Conservation (phyloP, 2,329 filamentous ascomycete genomes). For the Cordyceps javanica region DNA sequence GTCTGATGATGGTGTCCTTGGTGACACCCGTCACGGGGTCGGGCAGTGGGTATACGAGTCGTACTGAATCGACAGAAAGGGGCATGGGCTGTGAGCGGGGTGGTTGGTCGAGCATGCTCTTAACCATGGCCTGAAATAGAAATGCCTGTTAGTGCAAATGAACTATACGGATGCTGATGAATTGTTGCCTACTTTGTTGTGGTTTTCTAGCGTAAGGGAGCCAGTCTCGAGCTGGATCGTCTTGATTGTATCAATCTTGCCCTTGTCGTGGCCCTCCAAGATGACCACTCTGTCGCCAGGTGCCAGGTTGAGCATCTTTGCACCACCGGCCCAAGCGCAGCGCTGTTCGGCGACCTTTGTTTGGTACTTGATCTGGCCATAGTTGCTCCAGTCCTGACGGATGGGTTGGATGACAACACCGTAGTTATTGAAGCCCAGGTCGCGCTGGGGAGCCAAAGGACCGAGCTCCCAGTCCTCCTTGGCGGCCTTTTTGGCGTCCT, state of each 20-base stretch:
- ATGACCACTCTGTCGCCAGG: conserved; percentile 63
- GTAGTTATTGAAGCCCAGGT: conserved; percentile 58
- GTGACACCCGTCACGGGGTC: conserved; percentile 58
- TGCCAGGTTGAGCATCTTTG: conserved; percentile 38
- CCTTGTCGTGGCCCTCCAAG: conserved; percentile 69
- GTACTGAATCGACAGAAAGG: conserved; percentile 65
- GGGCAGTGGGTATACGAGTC: conserved; percentile 71
- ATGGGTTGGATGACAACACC: conserved; percentile 44
- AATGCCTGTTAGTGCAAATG: conserved; percentile 22
- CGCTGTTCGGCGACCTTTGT: conserved; percentile 35
- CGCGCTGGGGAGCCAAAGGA: conserved; percentile 68
- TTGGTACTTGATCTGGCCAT: conserved; percentile 23
- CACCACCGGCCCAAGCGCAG: conserved; percentile 50
- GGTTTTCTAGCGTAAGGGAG: conserved; percentile 53
- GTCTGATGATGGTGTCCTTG: conserved; percentile 72
- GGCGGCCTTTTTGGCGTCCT: conserved; percentile 43
- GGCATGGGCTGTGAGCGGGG: conserved; percentile 31
- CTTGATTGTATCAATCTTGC: conserved; percentile 71
- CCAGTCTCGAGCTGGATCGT: conserved; percentile 49
- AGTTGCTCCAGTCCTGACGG: conserved; percentile 31
- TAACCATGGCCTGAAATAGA: conserved; percentile 33
- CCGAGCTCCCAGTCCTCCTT: conserved; percentile 76
- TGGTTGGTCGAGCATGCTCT: conserved; percentile 36
- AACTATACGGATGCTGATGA: background rate
- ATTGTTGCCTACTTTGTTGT: conserved; percentile 53